Evolutionary conservation across 2,329 filamentous ascomycete species (phyloP), one percentile per base, ranked within the genome.

Genomic region (Monosporascus sp.): DNA sequence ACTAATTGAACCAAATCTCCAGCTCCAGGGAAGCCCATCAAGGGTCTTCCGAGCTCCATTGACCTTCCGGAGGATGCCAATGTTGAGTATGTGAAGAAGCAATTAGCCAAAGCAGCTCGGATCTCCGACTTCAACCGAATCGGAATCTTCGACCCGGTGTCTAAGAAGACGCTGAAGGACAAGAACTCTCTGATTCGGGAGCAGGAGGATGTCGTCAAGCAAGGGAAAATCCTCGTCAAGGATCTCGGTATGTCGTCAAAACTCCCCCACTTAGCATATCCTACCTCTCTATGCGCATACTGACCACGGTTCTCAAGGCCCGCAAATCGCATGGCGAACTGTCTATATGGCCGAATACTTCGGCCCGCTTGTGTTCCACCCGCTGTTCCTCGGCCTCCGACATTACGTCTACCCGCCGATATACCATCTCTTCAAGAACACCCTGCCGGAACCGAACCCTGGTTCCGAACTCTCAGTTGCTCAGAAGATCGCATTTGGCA

Each of bases 301-400:
- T 69, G 57, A 71, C 57, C 37, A 14, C 24, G 7, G 15, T 38
- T 49, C 8, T 11, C 18, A 43, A 96, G 91, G 94, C 17, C 83
- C 86, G 48, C 94, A 99, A 72, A 87, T 97, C 52, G 85, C 84
- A 57, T 99, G 94, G 94, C 86, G 85, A 59, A 94, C 90, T 56
- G 93, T 97, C 70, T 99, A 93, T 78, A 76, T 97, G 58, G 86
- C 97, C 76, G 94, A 99, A 74, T 99, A 99, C 72, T 74, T 94
- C 60, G 94, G 94, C 4, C 94, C 94, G 6, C 81, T 97, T 65
- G 74, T 97, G 65, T 88, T 97, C 74, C 92, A 97, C 75, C 82
- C 83, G 45, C 77, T 89, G 63, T 78, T 87, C 69, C 76, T 91
- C 70, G 85, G 81, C 61, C 76, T 89, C 52, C 88, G 91, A 48